phyloP scores from a whole-genome alignment of 345 rosid species.

The Hevea brasiliensis region DNA sequence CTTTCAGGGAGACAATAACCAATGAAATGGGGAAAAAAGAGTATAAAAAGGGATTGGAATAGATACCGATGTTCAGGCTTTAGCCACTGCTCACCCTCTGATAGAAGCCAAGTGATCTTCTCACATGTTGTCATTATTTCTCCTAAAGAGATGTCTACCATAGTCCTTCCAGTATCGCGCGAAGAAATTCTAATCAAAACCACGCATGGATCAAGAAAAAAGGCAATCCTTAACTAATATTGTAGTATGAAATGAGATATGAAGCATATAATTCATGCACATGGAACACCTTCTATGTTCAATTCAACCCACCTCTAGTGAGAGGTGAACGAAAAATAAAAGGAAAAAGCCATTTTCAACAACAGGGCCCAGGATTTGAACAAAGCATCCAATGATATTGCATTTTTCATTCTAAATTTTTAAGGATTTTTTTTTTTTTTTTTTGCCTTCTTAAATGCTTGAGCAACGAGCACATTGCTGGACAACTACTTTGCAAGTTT shows the following conservation, averaged over 20 bases:
- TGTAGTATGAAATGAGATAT: background rate
- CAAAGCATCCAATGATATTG: background rate
- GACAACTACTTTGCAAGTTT: background rate
- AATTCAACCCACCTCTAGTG: background rate
- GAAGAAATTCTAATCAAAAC: constrained; percentile 69
- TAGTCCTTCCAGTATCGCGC: constrained; percentile 98
- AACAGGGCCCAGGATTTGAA: background rate
- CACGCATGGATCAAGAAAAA: constrained; percentile 10
- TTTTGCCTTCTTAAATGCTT: background rate
- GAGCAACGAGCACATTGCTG: background rate
- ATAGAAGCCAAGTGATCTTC: constrained; percentile 97
- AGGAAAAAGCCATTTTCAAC: background rate
- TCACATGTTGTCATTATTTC: constrained; percentile 99
- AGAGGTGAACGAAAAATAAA: background rate
- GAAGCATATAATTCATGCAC: constrained; percentile 4
- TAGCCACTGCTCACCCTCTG: constrained; percentile 97
- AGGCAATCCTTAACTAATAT: background rate
- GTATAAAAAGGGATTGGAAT: constrained; percentile 8
- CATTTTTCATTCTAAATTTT: background rate
- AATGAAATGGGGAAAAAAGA: background rate
- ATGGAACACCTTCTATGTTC: background rate
- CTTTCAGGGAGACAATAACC: background rate
- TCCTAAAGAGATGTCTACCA: constrained; percentile 96
- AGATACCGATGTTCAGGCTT: constrained; percentile 85
- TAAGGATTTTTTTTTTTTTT: background rate